Evolutionary conservation across 768 basidiomycete species (phyloP).

Genomic region (Leccinum olivaceopallidum): DNA sequence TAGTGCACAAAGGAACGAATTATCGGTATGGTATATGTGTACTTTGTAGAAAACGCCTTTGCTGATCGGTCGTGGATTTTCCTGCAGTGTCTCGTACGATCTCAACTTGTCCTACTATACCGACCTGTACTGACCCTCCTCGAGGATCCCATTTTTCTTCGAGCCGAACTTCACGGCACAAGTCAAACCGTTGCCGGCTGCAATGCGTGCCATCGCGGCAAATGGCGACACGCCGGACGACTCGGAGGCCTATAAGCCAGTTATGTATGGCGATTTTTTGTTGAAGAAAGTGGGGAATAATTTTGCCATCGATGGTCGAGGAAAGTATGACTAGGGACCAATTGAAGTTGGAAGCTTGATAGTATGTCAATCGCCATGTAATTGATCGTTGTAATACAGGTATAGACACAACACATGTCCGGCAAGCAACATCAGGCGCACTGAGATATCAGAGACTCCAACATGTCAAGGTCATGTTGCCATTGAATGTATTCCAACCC

Average conservation of each 20-base stretch:
- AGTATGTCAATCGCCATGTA: no score
- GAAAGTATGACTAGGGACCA: conserved; percentile 30
- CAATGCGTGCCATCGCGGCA: conserved; percentile 39
- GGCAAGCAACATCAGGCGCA: no score
- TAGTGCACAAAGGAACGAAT: conserved; percentile 73
- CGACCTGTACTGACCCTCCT: conserved; percentile 6
- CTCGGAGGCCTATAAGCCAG: conserved; percentile 41
- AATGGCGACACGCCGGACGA: conserved; percentile 18
- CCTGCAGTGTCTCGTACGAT: conserved; percentile 67
- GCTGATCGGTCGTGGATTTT: conserved; percentile 4
- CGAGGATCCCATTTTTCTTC: conserved; percentile 89
- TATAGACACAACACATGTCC: no score
- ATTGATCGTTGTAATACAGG: no score
- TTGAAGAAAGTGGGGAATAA: conserved; percentile 71
- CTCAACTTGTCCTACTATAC: background rate
- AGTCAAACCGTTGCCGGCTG: conserved; percentile 65
- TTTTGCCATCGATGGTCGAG: conserved; percentile 49
- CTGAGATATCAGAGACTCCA: no score
- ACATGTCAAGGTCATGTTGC: no score
- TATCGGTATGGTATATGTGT: conserved; percentile 44
- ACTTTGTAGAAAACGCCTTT: background rate
- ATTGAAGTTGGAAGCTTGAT: no score
- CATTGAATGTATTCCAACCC: background rate
- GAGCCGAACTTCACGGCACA: conserved; percentile 83
- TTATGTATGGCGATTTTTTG: conserved; percentile 81